Evolutionary conservation across 306 rosid genomes (phyloP), one percentile per base, ranked within the genome.

Genomic region (Medicago lupulina): DNA sequence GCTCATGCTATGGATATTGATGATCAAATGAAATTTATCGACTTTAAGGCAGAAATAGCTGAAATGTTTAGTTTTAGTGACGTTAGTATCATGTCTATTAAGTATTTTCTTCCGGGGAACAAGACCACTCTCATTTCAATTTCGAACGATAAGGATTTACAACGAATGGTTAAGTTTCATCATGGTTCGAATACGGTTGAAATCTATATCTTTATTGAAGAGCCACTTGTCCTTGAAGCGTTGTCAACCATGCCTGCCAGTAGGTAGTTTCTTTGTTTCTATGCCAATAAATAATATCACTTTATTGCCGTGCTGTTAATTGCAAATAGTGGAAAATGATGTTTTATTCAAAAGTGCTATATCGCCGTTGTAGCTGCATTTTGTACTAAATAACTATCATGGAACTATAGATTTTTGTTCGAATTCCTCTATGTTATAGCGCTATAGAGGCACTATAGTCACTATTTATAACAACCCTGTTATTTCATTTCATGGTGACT

Each of bases 1-100:
- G 97, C 98, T 79, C 98, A 95, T 84, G 97, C 98, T 31, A 87
- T 92, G 14, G 98, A 92, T 72, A 69, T 95, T 60, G 98, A 95
- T 82, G 91, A 92, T 76, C 83, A 83, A 19, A 85, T 90, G 87
- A 85, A 78, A 55, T 90, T 90, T 83, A 50, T 78, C 3, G 97
- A 92, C 59, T 95, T 95, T 76, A 89, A 85, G 88, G 58, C 39
- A 63, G 98, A 95, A 86, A 86, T 89, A 53, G 85, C 89, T 3
- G 98, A 92, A 76, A 89, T 95, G 96, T 92, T 95, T 84, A 89
- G 76, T 63, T 81, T 84, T 73, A 12, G 10, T 51, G 72, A 82
- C 77, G 43, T 63, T 10, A 64, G 83, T 82, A 66, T 78, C 36
- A 84, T 90, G 86, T 83, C 85, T 43, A 80, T 90, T 77, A 95